Evolutionary conservation across 2,329 filamentous ascomycete species (phyloP).

Genomic region (Pestalotiopsis sp.): DNA sequence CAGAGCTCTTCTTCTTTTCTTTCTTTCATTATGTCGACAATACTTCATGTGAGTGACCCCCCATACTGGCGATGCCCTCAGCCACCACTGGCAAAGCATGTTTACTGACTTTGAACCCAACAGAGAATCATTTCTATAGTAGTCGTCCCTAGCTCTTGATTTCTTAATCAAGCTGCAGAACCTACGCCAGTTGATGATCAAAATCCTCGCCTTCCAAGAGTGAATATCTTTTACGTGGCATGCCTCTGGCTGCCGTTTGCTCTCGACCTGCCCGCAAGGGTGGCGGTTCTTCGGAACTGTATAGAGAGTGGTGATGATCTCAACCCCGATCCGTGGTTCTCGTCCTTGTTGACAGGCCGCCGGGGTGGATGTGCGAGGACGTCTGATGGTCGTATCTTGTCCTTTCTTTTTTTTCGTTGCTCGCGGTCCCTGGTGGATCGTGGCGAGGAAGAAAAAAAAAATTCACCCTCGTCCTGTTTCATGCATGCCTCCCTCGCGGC

Average conservation of each 20-base stretch:
- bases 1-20: conserved; percentile 18
- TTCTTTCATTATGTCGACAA: conserved; percentile 63
- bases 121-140: conserved; percentile 97
- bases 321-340: conserved; percentile 65
- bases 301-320: conserved; percentile 96
- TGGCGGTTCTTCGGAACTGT: conserved; percentile 58
- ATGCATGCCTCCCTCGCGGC: no score
- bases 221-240: conserved; percentile 62
- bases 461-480: no score
- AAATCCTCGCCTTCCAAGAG: conserved; percentile 88
- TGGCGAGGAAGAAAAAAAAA: conserved; percentile 52
- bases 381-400: conserved; percentile 71
- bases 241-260: conserved; percentile 37
- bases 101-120: background rate
- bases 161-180: conserved; percentile 91
- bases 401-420: conserved; percentile 57
- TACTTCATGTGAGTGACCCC: conserved; percentile 19
- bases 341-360: conserved; percentile 70
- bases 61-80: conserved; percentile 25
- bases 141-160: conserved; percentile 82
- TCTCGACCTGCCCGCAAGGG: conserved; percentile 63
- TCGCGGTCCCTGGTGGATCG: conserved; percentile 44
- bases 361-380: conserved; percentile 82
- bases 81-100: conserved; percentile 22
- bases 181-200: conserved; percentile 92